Evolutionary conservation across 1,139 yeast genomes (phyloP), one percentile per base, ranked within the genome.

Genomic region (Geotrichum carabidarum): DNA sequence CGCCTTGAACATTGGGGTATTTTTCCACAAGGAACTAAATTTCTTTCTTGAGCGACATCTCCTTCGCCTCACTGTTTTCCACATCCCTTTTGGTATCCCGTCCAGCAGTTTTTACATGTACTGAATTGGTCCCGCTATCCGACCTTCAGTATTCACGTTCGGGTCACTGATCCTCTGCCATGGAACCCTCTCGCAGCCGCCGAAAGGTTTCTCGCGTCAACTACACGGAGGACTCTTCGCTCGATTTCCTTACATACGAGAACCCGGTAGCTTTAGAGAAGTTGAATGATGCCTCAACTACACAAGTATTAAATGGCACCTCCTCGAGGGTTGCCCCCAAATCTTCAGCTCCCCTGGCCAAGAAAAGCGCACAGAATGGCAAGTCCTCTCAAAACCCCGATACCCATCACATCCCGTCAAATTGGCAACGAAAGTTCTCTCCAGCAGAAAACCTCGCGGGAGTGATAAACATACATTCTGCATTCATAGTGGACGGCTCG

Each of bases 381-480:
- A 18, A 22, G 8, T 32, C 32, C 34, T 22, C 44, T 5, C 22
- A n/a, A 2, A 32, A 22, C 14, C 9, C 44, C 14, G n/a, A 12
- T 18, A 40, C 7, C 27, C n/a, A 27, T 15, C 44, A 15, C 8
- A 34, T 42, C 6, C 44, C 44, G 9, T n/a, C 15, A n/a, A 42
- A 42, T 32, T 42, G 44, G 44, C 44, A 71, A 54, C 64, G 68
- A 12, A 62, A 60, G 49, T 50, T 59, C 18, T 63, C 65, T 32
- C 59, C 65, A 8, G 57, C 65, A 12, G 71, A 69, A 44, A 56
- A 57, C 30, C 59, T 66, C 22, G 57, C 63, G n/a, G 58, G 60
- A 11, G 60, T 73, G 2, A 62, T 75, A 50, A 73, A 76, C 53
- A 62, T 74, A 11, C 66, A 66, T 7, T 74, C 68, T 32, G 79